phyloP scores from a whole-genome alignment of 331 rosid genomes.

The Stylosanthes scabra region DNA sequence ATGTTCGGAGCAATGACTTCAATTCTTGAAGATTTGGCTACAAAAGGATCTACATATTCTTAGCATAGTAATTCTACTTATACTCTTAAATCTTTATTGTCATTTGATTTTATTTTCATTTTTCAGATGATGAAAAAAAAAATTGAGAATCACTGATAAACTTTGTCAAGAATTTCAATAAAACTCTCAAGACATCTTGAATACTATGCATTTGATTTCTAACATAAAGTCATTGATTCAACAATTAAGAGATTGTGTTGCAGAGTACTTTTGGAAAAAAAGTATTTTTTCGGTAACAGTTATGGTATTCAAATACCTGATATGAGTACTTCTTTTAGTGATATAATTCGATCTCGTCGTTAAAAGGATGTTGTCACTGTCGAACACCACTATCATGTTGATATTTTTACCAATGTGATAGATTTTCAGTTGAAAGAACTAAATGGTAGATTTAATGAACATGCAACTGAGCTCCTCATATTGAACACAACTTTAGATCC shows the following conservation, averaged over 20 bases:
- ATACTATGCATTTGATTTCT: background rate
- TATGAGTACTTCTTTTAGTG: background rate
- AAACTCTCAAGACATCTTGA: constrained; percentile 20
- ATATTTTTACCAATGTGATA: background rate
- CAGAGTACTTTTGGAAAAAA: too few species aligned
- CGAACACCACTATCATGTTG: background rate
- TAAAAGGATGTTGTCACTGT: background rate
- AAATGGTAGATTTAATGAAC: too few species aligned
- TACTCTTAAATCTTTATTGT: too few species aligned
- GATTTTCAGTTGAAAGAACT: background rate
- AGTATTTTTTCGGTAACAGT: background rate
- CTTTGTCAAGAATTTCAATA: background rate
- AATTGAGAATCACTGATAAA: background rate
- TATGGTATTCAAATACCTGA: background rate
- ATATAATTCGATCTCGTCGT: background rate
- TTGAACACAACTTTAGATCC: too few species aligned
- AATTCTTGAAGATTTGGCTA: too few species aligned
- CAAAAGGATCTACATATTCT: too few species aligned
- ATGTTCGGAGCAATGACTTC: too few species aligned
- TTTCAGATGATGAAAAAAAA: constrained; percentile 17
- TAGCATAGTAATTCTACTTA: too few species aligned
- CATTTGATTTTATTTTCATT: constrained; percentile 19
- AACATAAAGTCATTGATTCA: background rate
- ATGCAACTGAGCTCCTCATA: too few species aligned
- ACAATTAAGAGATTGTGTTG: background rate